Percentiles rank a stretch among this genome's conserved stretches.
phyloP scores from a whole-genome alignment of 1,284 basidiomycete species.

The Moniliella sp. region DNA sequence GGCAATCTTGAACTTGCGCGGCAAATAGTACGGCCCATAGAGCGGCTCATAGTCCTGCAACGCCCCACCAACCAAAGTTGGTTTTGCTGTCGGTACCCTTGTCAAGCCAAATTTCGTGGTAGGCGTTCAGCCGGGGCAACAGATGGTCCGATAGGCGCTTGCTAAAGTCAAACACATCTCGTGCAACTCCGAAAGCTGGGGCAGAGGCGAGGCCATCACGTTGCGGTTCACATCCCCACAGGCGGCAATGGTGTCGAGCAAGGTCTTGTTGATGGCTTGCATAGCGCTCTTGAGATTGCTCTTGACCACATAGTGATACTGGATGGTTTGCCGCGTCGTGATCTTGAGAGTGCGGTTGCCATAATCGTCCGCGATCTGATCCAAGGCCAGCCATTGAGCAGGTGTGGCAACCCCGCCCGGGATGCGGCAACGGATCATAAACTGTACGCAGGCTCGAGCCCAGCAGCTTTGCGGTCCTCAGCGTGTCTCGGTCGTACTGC shows the following conservation, averaged over 20 bases:
- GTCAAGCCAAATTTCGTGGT: constrained; percentile 97
- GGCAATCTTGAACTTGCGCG: constrained; percentile 90
- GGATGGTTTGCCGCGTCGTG: constrained; percentile 91
- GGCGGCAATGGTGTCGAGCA: constrained; percentile 87
- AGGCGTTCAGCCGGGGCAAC: constrained; percentile 71
- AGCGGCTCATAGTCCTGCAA: constrained; percentile 82
- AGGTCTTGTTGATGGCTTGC: constrained; percentile 72
- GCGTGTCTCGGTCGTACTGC: constrained; percentile 81
- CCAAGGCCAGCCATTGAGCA: constrained; percentile 81
- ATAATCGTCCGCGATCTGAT: constrained; percentile 82
- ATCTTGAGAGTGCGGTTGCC: constrained; percentile 88
- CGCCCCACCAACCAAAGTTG: constrained; percentile 77
- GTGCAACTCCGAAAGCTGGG: constrained; percentile 64
- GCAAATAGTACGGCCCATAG: constrained; percentile 90
- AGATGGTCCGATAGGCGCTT: constrained; percentile 65
- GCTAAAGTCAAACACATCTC: constrained; percentile 63
- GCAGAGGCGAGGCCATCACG: constrained; percentile 77
- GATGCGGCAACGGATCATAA: constrained; percentile 95
- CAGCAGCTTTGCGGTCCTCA: constrained; percentile 76
- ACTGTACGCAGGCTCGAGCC: constrained; percentile 79
- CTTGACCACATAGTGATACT: constrained; percentile 98
- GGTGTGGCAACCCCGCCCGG: constrained; percentile 82
- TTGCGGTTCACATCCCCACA: constrained; percentile 94
- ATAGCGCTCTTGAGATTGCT: constrained; percentile 83
- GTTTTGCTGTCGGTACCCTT: constrained; percentile 28